Evolutionary conservation across 345 rosid species (phyloP), one percentile per base, ranked within the genome.

Genomic region (Rubroshorea leprosula): DNA sequence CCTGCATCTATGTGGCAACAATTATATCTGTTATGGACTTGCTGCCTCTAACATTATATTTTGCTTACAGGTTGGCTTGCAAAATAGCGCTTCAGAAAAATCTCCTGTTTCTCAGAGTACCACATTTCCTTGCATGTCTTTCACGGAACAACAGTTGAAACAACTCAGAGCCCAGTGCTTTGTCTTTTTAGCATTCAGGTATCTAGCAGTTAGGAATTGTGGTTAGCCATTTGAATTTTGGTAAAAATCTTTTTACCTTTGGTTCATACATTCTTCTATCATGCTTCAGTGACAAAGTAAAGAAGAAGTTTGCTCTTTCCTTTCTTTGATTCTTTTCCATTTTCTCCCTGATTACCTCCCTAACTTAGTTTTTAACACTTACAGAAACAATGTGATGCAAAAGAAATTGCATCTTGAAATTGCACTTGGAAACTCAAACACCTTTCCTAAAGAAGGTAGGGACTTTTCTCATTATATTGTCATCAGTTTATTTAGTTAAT

Each of bases 161-260:
- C 97, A 90, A 71, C 97, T 90, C 62, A 83, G 95, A 66, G 97
- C 97, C 45, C 97, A 90, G 68, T 90, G 97, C 79, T 90, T 90
- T 45, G 95, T 90, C 23, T 87, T 87, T 73, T 65, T 90, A 71
- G 95, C 97, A 41, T 85, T 90, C 74, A 81, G 95, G 97, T 90
- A 67, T 20, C 47, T 54, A 62, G 41, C 39, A 57, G 29, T 23
- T 58, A 60, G 70, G 51, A 17, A 51, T 39, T 57, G 10, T 54
- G 47, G 38, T 29, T 64, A 51, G 27, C 58, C 53, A 49, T 50
- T 60, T 44, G 29, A 10, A 59, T 17, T 54, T 38, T 3, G 18
- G 29, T 18, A 50, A 23, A 0, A 23, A 14, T 3, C 10, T n/a
- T 14, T 44, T n/a, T n/a, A n/a, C n/a, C n/a, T n/a, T n/a, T n/a